Evolutionary conservation across 2,329 filamentous ascomycete species (phyloP).

Genomic region (Pyrenophora tritici-repentis): DNA sequence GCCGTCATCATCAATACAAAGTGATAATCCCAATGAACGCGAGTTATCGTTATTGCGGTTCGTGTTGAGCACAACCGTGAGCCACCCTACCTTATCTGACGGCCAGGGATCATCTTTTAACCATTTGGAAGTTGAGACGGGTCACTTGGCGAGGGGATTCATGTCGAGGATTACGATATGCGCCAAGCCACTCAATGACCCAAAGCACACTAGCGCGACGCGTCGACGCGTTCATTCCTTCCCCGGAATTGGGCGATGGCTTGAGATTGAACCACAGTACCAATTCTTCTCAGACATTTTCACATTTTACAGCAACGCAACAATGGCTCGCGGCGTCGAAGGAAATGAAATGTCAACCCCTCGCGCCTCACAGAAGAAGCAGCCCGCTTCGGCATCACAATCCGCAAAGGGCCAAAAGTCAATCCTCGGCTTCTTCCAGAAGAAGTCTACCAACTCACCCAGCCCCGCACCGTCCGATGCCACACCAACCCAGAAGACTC

Average conservation of each 20-base stretch:
- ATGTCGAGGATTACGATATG: not conserved
- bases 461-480: constrained; percentile 43
- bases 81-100: too few species aligned
- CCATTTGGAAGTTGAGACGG: too few species aligned
- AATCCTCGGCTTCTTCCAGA: constrained; percentile 81
- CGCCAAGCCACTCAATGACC: constrained; percentile 8
- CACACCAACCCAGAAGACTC: constrained; percentile 33
- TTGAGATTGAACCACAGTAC: not conserved
- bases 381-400: constrained; percentile 52
- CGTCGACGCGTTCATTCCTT: constrained; percentile 14
- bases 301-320: not conserved
- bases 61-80: too few species aligned
- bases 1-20: too few species aligned
- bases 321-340: constrained; percentile 54
- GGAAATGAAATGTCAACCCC: constrained; percentile 55
- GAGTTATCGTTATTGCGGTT: too few species aligned
- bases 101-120: too few species aligned
- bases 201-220: constrained; percentile 7
- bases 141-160: not conserved
- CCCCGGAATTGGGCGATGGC: not conserved
- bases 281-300: not conserved
- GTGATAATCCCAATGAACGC: too few species aligned
- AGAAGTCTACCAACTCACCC: constrained; percentile 57
- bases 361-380: constrained; percentile 53
- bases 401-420: constrained; percentile 68